These are phyloP conservation scores for Phialophora macrospora DNA, from an alignment of 2,329 filamentous ascomycete genomes.

Conservation along the genomic window DNA sequence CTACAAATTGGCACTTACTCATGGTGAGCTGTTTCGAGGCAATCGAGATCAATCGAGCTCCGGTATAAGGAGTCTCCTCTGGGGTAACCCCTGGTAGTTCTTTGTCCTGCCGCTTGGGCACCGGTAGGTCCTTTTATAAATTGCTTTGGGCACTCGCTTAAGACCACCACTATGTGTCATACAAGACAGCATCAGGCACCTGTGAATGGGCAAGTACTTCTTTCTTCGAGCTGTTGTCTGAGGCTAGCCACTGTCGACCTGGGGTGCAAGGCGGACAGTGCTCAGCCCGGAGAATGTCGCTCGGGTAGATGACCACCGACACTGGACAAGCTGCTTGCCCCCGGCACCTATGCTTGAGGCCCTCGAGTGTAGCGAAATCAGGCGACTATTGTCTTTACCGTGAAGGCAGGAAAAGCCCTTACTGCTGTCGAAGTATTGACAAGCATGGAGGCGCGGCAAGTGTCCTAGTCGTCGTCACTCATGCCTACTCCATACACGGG, in stretches of 20 bases:
- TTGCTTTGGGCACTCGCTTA: neutral
- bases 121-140: neutral
- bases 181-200: neutral
- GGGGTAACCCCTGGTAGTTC: neutral
- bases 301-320: neutral
- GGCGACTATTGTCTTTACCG: neutral
- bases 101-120: neutral
- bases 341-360: neutral
- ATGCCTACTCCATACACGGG: neutral
- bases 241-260: neutral
- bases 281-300: neutral
- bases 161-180: neutral
- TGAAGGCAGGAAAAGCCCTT: neutral
- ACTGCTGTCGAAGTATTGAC: neutral
- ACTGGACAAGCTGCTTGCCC: neutral
- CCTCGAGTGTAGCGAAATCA: neutral
- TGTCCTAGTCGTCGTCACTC: neutral
- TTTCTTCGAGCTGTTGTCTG: neutral
- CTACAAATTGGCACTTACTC: neutral
- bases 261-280: neutral
- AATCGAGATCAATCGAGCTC: neutral
- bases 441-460: neutral
- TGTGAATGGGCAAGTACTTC: neutral
- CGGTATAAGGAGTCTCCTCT: neutral
- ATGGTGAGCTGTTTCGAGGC: neutral